phyloP scores from a whole-genome alignment of 306 rosid genomes.

The Trichosanthes truncata region DNA sequence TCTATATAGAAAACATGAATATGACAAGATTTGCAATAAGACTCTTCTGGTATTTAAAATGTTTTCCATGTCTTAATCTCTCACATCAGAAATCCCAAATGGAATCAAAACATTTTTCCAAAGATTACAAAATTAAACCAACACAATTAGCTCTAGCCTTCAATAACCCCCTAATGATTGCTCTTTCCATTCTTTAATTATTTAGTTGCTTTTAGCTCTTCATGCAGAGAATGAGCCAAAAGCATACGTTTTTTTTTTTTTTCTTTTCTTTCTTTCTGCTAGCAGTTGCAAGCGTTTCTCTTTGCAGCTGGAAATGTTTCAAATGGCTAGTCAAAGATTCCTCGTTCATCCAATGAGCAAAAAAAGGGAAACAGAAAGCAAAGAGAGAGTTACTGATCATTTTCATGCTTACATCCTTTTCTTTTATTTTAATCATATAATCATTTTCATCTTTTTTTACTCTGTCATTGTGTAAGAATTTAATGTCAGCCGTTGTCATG shows the following conservation, averaged over 20 bases:
- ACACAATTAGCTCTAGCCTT: background rate
- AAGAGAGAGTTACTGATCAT: conserved; percentile 6
- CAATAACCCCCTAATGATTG: conserved; percentile 4
- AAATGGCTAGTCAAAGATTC: conserved; percentile 12
- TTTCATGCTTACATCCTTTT: background rate
- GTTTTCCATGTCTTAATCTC: background rate
- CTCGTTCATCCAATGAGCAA: background rate
- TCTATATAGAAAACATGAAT: background rate
- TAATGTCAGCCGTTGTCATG: conserved; percentile 1
- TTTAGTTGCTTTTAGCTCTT: conserved; percentile 4
- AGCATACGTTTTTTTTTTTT: background rate
- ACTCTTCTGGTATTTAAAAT: background rate
- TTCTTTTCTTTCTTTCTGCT: background rate
- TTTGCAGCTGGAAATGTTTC: background rate
- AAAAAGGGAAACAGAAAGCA: background rate
- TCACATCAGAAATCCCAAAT: background rate
- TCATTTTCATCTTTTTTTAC: background rate
- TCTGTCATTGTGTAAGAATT: background rate
- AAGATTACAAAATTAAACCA: background rate
- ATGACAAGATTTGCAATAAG: conserved; percentile 2
- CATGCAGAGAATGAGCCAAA: conserved; percentile 12
- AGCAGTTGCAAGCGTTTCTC: conserved; percentile 1
- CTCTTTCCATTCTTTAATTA: background rate
- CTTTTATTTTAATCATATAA: background rate
- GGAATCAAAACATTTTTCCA: background rate